Evolutionary conservation across 2,329 filamentous ascomycete genomes (phyloP).

Genomic region (Chalaropsis ovoidea): DNA sequence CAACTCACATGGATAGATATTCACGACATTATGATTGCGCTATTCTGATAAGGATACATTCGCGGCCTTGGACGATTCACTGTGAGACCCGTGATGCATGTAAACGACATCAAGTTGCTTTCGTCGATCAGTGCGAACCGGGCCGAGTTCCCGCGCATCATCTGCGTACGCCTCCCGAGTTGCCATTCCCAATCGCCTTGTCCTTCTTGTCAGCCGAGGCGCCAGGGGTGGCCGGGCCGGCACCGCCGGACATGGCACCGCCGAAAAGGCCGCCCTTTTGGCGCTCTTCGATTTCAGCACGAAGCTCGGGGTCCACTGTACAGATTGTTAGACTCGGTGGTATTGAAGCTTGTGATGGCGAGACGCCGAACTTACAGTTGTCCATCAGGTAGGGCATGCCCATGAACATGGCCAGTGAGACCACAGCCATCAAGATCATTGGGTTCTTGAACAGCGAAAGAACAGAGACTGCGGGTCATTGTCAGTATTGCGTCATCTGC

Average conservation of each 20-base stretch:
- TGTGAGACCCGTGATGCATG: not conserved
- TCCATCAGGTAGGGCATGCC: constrained; percentile 94
- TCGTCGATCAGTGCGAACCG: not conserved
- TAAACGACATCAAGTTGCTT: not conserved
- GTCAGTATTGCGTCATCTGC: not conserved
- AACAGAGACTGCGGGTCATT: constrained; percentile 53
- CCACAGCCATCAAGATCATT: constrained; percentile 87
- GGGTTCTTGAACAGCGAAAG: constrained; percentile 80
- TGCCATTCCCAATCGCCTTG: constrained; percentile 32
- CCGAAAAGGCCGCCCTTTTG: constrained; percentile 66
- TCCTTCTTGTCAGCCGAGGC: constrained; percentile 40
- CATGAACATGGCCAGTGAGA: constrained; percentile 73
- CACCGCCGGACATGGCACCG: constrained; percentile 49
- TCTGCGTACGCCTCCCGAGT: constrained; percentile 33
- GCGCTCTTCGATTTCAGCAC: constrained; percentile 82
- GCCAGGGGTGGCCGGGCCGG: constrained; percentile 42
- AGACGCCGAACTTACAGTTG: constrained; percentile 59
- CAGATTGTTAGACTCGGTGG: constrained; percentile 24
- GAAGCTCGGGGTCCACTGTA: constrained; percentile 91
- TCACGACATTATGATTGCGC: not conserved
- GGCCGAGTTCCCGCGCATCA: constrained; percentile 11
- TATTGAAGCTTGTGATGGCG: not conserved
- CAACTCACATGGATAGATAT: not conserved
- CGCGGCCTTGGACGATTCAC: not conserved
- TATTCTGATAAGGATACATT: not conserved